These are phyloP conservation scores for Elongisporangium anandrum DNA, from an alignment of 352 stramenopile genomes.

Conservation along the genomic window DNA sequence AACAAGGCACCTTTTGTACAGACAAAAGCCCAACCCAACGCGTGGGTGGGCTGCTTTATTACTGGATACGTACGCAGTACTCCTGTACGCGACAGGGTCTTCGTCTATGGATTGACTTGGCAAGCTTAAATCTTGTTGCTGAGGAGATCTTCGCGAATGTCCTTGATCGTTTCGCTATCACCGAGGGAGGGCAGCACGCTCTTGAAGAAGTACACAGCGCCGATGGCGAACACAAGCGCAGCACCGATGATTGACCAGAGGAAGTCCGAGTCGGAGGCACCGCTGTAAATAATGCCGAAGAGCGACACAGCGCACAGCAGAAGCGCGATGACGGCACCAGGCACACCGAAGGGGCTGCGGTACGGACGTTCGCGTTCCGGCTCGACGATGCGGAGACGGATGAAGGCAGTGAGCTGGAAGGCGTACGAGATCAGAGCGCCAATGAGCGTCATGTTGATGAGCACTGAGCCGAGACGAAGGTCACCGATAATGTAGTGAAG, in stretches of 20 bases:
- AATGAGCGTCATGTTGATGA: constrained; percentile 60
- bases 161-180: constrained; percentile 19
- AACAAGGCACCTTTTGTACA: neutral
- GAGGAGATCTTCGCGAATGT: constrained; percentile 39
- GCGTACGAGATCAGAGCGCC: constrained; percentile 56
- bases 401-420: constrained; percentile 55
- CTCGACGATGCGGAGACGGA: constrained; percentile 47
- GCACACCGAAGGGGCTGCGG: constrained; percentile 45
- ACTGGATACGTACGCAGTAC: neutral
- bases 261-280: constrained; percentile 40
- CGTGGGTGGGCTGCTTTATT: neutral
- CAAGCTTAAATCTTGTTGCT: constrained; percentile 24
- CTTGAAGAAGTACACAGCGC: constrained; percentile 38
- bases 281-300: constrained; percentile 56
- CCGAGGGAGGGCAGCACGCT: constrained; percentile 28
- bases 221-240: constrained; percentile 36
- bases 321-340: constrained; percentile 37
- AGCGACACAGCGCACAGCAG: constrained; percentile 40
- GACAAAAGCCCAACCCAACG: neutral
- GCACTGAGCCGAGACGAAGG: constrained; percentile 42
- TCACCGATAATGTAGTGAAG: constrained; percentile 58
- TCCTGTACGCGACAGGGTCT: neutral
- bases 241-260: constrained; percentile 41
- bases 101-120: neutral
- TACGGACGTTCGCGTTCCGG: constrained; percentile 45